Conservation (phyloP, 2,329 filamentous ascomycete species). For the Ceratocystis cubensis region DNA sequence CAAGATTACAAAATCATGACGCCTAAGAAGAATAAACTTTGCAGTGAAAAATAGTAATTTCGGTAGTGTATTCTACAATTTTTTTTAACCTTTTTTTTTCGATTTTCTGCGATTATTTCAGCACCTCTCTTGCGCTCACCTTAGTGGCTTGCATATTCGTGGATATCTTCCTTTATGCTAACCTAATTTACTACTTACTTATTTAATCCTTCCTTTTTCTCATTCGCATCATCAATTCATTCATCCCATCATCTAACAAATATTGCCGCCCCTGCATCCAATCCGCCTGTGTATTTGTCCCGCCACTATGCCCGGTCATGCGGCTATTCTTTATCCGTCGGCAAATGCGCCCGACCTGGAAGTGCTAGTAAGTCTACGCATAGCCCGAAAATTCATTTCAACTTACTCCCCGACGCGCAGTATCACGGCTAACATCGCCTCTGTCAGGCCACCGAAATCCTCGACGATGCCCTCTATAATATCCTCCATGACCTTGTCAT, state of each 20-base stretch:
- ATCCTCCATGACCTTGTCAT: constrained; percentile 63
- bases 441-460: constrained; percentile 47
- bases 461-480: constrained; percentile 66
- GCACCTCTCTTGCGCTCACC: too few relatives aligned
- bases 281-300: background rate
- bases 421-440: constrained; percentile 5
- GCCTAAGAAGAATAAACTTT: background rate
- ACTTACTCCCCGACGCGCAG: background rate
- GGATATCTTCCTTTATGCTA: background rate
- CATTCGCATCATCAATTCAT: background rate
- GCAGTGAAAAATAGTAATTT: background rate
- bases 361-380: constrained; percentile 14
- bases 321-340: constrained; percentile 13
- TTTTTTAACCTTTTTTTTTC: background rate
- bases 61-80: background rate
- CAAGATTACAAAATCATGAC: background rate
- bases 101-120: background rate
- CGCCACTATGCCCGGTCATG: constrained; percentile 17
- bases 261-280: background rate
- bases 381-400: too few relatives aligned
- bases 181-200: background rate
- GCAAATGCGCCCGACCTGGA: constrained; percentile 16
- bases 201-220: constrained; percentile 1
- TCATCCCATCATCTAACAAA: constrained; percentile 11
- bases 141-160: background rate